Percentiles rank a stretch among this genome's conserved stretches.
Evolutionary conservation across 177 flowering plant species (phyloP).

Genomic region (Telopea speciosissima): DNA sequence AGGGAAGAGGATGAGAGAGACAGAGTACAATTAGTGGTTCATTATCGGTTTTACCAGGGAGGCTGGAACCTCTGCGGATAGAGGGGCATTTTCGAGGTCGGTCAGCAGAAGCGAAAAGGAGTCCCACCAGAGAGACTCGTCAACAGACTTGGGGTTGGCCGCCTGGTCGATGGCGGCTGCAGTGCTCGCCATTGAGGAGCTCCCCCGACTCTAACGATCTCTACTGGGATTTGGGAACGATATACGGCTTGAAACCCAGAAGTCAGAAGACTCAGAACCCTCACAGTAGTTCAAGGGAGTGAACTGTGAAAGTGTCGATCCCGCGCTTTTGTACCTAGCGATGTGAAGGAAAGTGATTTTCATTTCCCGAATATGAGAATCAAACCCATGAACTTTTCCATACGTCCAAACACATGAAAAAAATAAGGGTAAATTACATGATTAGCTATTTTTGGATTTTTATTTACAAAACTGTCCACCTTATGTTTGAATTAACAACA

Average conservation of each 20-base stretch:
- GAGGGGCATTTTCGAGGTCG: slow-evolving; percentile 59
- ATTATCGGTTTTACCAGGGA: slow-evolving; percentile 36
- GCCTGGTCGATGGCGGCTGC: slow-evolving; percentile 23
- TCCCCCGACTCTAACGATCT: neutral
- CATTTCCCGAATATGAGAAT: too few relatives aligned
- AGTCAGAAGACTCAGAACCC: neutral
- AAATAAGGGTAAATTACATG: too few relatives aligned
- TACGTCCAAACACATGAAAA: too few relatives aligned
- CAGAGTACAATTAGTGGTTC: neutral
- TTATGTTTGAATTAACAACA: too few relatives aligned
- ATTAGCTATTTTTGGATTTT: too few relatives aligned
- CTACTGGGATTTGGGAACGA: neutral
- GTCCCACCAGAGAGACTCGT: slow-evolving; percentile 83
- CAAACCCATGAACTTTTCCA: too few relatives aligned
- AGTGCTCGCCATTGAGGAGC: slow-evolving; percentile 23
- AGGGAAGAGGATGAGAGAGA: neutral
- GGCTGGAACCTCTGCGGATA: slow-evolving; percentile 40
- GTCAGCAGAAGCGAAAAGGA: slow-evolving; percentile 53
- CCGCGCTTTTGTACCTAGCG: neutral
- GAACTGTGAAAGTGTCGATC: neutral
- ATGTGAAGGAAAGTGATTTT: too few relatives aligned
- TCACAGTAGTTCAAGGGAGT: neutral
- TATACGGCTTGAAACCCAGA: neutral
- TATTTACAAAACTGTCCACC: too few relatives aligned
- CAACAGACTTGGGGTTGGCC: slow-evolving; percentile 39